A percentile compares a stretch with the other conserved stretches of the same genome.
These are phyloP conservation scores for Nothopassalora personata DNA, from an alignment of 2,329 filamentous ascomycete species.

Conservation along the genomic window DNA sequence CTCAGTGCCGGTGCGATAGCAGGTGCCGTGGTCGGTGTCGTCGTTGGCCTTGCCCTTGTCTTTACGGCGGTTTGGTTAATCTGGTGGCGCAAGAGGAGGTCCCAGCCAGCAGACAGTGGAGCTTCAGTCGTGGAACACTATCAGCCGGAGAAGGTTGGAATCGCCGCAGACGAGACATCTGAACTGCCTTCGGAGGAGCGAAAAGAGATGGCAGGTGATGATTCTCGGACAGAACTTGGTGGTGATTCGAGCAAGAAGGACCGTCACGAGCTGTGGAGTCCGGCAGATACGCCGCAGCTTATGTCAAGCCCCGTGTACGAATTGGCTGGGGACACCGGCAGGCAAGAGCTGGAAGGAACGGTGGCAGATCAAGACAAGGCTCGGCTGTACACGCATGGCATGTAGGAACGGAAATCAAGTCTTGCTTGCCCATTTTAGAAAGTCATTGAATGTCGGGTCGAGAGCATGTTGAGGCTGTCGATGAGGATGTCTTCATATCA, in stretches of 20 bases:
- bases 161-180: background rate
- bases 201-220: background rate
- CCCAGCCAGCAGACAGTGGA: background rate
- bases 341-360: background rate
- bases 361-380: background rate
- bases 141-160: background rate
- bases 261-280: background rate
- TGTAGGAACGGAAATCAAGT: background rate
- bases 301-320: slow-evolving; percentile 1
- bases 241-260: background rate
- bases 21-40: slow-evolving; percentile 76
- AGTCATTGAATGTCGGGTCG: background rate
- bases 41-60: slow-evolving; percentile 65
- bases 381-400: background rate
- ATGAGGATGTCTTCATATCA: background rate
- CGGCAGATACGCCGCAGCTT: background rate
- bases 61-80: slow-evolving; percentile 32
- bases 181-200: background rate
- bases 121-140: background rate
- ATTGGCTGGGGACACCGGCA: background rate
- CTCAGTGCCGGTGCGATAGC: slow-evolving; percentile 85
- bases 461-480: background rate
- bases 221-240: background rate
- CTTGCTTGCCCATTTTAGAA: background rate
- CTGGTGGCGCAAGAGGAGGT: slow-evolving; percentile 33